Evolutionary conservation across 1,139 yeast genomes (phyloP).

Genomic region (Suzukiozyma palmioleophila): DNA sequence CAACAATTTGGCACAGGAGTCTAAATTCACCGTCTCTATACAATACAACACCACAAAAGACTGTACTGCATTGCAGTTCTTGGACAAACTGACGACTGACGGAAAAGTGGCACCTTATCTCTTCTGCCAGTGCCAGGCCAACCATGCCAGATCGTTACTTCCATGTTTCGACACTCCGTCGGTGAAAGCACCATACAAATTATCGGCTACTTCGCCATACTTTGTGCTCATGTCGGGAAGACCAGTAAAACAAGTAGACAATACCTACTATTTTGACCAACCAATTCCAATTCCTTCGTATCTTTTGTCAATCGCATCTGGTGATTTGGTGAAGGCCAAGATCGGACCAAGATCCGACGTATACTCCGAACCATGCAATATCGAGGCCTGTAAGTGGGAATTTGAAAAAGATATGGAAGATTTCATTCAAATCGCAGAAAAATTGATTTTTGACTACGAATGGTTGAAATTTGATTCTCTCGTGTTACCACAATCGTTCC

Average conservation of each 20-base stretch:
- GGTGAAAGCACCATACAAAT: constrained; percentile 61
- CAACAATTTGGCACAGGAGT: background rate
- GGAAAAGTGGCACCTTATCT: constrained; percentile 70
- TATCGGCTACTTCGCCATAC: constrained; percentile 58
- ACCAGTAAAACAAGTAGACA: constrained; percentile 19
- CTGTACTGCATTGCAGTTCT: constrained; percentile 86
- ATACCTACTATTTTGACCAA: constrained; percentile 52
- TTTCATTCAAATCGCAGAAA: constrained; percentile 77
- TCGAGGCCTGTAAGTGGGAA: constrained; percentile 71
- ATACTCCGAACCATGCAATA: constrained; percentile 69
- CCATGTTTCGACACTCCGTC: constrained; percentile 94
- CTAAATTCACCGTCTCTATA: background rate
- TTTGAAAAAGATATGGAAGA: constrained; percentile 77
- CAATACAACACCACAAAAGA: constrained; percentile 61
- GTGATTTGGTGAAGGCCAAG: constrained; percentile 62
- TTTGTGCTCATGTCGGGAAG: constrained; percentile 73
- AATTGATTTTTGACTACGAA: constrained; percentile 74
- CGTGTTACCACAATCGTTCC: constrained; percentile 78
- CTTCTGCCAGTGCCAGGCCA: constrained; percentile 89
- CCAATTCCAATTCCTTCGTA: constrained; percentile 84
- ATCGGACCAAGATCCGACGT: constrained; percentile 88
- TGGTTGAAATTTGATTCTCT: constrained; percentile 84
- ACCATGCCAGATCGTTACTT: constrained; percentile 82
- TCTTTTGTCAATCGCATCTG: constrained; percentile 80
- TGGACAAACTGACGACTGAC: constrained; percentile 73